Conservation (phyloP, 2,329 filamentous ascomycete genomes). For the Xylariaceae sp. region DNA sequence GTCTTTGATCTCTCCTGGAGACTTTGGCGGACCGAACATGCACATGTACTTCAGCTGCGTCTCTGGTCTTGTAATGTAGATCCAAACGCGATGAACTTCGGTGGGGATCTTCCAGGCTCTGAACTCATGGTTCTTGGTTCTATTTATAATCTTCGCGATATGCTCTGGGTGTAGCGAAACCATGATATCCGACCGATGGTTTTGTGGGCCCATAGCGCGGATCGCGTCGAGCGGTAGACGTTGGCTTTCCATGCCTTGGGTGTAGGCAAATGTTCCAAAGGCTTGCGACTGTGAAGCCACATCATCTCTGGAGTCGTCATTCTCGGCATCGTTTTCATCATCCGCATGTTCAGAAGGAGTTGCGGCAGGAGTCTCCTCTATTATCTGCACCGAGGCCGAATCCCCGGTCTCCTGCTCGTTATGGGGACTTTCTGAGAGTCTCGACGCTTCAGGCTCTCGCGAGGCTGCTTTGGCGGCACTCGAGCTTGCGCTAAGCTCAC, state of each 20-base stretch:
- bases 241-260: slow-evolving; percentile 33
- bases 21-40: slow-evolving; percentile 45
- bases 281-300: slow-evolving; percentile 9
- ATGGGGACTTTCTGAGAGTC: background rate
- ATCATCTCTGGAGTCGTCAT: slow-evolving; percentile 7
- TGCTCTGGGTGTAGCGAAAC: slow-evolving; percentile 57
- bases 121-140: slow-evolving; percentile 54
- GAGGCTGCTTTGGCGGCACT: too few species aligned
- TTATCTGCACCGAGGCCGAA: slow-evolving; percentile 5
- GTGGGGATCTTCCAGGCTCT: slow-evolving; percentile 54
- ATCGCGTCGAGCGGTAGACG: slow-evolving; percentile 30
- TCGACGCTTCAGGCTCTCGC: slow-evolving; percentile 6
- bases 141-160: slow-evolving; percentile 47
- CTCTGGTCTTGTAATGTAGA: slow-evolving; percentile 50
- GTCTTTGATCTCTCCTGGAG: slow-evolving; percentile 46
- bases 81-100: slow-evolving; percentile 59
- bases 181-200: slow-evolving; percentile 42
- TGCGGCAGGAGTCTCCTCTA: slow-evolving; percentile 13
- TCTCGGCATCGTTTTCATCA: background rate
- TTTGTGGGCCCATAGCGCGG: slow-evolving; percentile 36
- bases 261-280: slow-evolving; percentile 15
- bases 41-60: slow-evolving; percentile 60
- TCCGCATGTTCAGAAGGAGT: slow-evolving; percentile 7
- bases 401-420: background rate
- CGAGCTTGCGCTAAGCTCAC: too few species aligned